phyloP scores from a whole-genome alignment of 139 green algal species.

The Chlamydomonas incerta region DNA sequence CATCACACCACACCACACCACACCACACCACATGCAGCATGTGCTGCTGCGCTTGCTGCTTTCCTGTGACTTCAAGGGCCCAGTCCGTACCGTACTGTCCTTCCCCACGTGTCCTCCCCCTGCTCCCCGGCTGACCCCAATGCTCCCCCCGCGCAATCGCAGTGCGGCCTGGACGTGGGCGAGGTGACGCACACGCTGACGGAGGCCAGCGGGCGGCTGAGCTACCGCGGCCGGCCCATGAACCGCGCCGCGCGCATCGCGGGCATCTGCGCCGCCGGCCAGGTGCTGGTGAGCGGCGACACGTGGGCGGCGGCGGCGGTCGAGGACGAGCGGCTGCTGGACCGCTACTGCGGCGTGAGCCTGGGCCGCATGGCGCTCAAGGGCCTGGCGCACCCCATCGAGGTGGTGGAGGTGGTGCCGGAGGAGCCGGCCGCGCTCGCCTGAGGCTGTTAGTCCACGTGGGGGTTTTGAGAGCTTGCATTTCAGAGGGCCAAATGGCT shows the following conservation, averaged over 20 bases:
- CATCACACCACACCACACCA: no score
- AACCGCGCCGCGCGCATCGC: constrained; percentile 53
- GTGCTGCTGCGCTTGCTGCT: no score
- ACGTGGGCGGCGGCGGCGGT: constrained; percentile 6
- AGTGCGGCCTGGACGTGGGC: constrained; percentile 25
- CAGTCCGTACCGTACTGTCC: no score
- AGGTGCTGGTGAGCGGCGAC: constrained; percentile 33
- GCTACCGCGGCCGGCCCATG: constrained; percentile 51
- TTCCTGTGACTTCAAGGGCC: no score
- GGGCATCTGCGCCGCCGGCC: constrained; percentile 28
- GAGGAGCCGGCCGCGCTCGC: no score
- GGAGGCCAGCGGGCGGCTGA: constrained; percentile 35
- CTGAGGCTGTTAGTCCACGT: no score
- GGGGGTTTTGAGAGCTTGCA: no score
- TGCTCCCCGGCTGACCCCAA: neutral
- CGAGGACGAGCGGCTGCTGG: no score
- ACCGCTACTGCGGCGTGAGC: neutral
- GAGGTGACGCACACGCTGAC: neutral
- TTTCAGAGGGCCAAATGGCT: no score
- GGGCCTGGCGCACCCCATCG: constrained; percentile 5
- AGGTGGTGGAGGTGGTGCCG: constrained; percentile 15
- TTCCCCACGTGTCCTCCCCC: neutral
- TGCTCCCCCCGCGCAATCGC: no score
- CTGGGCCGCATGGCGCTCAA: constrained; percentile 34
- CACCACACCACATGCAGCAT: no score